A percentile compares a stretch with the other conserved stretches of the same genome.
phyloP scores from a whole-genome alignment of 192 early-diverging fungal species.

The Entomortierella parvispora region DNA sequence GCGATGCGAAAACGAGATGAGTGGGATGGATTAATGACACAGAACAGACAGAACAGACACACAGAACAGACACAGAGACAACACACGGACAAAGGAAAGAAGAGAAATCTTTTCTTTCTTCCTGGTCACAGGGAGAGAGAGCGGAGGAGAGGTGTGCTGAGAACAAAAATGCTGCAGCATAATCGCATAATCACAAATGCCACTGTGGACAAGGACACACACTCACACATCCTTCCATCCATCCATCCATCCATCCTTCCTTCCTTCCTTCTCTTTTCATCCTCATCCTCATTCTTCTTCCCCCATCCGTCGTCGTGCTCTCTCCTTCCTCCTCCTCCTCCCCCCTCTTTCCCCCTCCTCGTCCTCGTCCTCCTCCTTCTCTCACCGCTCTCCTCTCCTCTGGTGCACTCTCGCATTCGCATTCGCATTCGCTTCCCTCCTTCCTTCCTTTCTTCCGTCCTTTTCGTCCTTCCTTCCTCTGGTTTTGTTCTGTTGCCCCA shows the following conservation, averaged over 20 bases:
- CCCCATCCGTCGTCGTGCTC: too few species aligned
- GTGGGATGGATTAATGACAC: not conserved
- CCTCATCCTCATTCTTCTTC: too few species aligned
- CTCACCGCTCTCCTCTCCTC: not conserved
- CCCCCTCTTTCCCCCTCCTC: not conserved
- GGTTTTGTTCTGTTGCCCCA: not conserved
- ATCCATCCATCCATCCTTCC: too few species aligned
- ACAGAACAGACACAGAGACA: not conserved
- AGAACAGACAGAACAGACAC: not conserved
- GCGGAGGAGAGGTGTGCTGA: too few species aligned
- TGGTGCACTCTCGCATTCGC: not conserved
- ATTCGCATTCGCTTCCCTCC: not conserved
- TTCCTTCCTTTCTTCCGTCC: not conserved
- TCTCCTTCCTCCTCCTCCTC: not conserved
- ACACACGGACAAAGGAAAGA: not conserved
- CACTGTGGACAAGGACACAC: too few species aligned
- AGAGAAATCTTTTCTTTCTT: too few species aligned
- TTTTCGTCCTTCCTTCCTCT: not conserved
- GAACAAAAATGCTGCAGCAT: too few species aligned
- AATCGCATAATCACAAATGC: too few species aligned
- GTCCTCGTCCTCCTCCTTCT: not conserved
- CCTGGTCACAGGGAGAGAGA: too few species aligned
- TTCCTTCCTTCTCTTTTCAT: too few species aligned
- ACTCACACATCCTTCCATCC: too few species aligned
- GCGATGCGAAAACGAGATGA: not conserved